Percentiles rank a stretch among this genome's conserved stretches.
phyloP scores from a whole-genome alignment of 192 early-diverging fungal species.

The Coemansia aciculifera region DNA sequence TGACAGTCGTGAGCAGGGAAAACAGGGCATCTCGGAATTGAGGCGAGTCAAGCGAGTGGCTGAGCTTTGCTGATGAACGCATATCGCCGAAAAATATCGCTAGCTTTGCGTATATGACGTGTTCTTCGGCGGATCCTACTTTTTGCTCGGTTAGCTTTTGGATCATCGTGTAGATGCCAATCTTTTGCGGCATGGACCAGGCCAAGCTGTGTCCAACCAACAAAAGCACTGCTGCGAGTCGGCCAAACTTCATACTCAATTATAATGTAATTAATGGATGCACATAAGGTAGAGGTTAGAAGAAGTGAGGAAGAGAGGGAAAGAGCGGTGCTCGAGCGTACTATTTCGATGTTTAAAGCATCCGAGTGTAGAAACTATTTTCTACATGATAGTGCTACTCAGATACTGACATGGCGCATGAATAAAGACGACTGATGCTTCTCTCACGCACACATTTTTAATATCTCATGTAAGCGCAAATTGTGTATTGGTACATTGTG shows the following conservation, averaged over 20 bases:
- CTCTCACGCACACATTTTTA: slow-evolving; percentile 4
- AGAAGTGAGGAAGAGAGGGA: not conserved
- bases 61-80: slow-evolving; percentile 28
- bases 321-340: not conserved
- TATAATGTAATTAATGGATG: not conserved
- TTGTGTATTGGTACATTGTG: not conserved
- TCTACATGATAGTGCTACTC: not conserved
- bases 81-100: slow-evolving; percentile 38
- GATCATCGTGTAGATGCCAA: slow-evolving; percentile 46
- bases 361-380: not conserved
- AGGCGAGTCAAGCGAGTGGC: slow-evolving; percentile 19
- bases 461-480: not conserved
- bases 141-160: slow-evolving; percentile 25
- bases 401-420: not conserved
- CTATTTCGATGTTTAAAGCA: not conserved
- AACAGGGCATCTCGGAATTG: slow-evolving; percentile 37
- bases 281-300: not conserved
- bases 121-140: slow-evolving; percentile 30
- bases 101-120: slow-evolving; percentile 31
- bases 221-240: slow-evolving; percentile 6
- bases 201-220: slow-evolving; percentile 14
- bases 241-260: not conserved
- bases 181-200: slow-evolving; percentile 37
- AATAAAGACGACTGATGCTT: not conserved
- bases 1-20: slow-evolving; percentile 24